Conservation (phyloP, 306 rosid species). For the Cajanus cajan region DNA sequence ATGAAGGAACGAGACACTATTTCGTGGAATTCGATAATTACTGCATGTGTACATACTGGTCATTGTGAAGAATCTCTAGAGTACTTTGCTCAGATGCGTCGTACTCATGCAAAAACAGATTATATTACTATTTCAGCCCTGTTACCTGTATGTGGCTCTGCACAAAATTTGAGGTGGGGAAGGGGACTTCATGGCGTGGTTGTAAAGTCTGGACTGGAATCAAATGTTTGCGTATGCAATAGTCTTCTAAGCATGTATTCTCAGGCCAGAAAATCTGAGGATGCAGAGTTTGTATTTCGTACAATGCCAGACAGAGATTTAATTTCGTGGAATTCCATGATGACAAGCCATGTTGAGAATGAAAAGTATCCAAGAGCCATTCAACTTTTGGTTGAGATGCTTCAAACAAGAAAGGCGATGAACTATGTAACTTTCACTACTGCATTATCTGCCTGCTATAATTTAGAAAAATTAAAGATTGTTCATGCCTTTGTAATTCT, state of each 20-base stretch:
- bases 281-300: slow-evolving; percentile 63
- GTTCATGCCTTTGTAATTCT: slow-evolving; percentile 61
- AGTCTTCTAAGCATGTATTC: slow-evolving; percentile 85
- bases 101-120: slow-evolving; percentile 43
- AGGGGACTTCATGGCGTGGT: slow-evolving; percentile 67
- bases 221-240: slow-evolving; percentile 67
- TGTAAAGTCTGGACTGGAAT: slow-evolving; percentile 66
- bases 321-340: slow-evolving; percentile 92
- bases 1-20: slow-evolving; percentile 76
- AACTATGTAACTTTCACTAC: slow-evolving; percentile 69
- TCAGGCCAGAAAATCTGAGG: slow-evolving; percentile 55
- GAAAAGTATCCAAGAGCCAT: slow-evolving; percentile 48
- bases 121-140: slow-evolving; percentile 62
- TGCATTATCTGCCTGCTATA: slow-evolving; percentile 75
- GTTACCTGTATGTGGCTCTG: slow-evolving; percentile 60
- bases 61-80: slow-evolving; percentile 57
- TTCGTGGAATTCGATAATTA: slow-evolving; percentile 90
- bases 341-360: slow-evolving; percentile 70
- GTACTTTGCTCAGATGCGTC: slow-evolving; percentile 59
- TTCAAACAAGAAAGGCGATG: slow-evolving; percentile 38
- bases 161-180: slow-evolving; percentile 71
- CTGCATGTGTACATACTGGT: slow-evolving; percentile 64
- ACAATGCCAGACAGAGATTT: slow-evolving; percentile 76
- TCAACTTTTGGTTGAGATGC: slow-evolving; percentile 58
- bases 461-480: slow-evolving; percentile 48